Base-by-base conservation (phyloP, 208 protist genomes). In the Acanthamoeba royreba region DNA sequence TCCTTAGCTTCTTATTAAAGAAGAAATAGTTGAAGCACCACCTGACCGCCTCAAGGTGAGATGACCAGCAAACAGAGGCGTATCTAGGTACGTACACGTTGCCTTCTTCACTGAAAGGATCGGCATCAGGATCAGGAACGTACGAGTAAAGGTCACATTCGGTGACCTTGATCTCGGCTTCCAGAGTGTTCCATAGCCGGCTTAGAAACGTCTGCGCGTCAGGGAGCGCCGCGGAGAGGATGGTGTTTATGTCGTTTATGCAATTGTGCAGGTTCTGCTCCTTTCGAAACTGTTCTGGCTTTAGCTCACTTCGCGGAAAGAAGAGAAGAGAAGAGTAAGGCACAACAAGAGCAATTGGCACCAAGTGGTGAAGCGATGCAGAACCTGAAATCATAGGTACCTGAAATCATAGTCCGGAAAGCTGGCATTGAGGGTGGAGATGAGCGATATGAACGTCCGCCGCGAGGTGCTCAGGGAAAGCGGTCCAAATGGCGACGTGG, bases 21-120 rank as follows among this genome's bases (percentile, higher is more conserved):
- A 88, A 88, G 79, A 88, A 88, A 22, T 88, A 88, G 17, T 88
- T 88, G 79, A 88, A 88, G 79, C 79, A 88, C 79, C 79, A 88
- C 4, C 79, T 88, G 46, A 25, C 2, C 5, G 8, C 53, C 22
- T 2, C 11, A 61, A 3, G 53, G n/a, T n/a, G 31, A 35, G 66
- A 11, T 25, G 28, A 35, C 19, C 19, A 45, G 66, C 4, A 40
- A 28, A 79, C 22, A 8, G 49, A 19, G 13, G 19, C 49, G 49
- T 25, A 19, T 19, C 22, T 17, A 61, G 31, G 53, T n/a, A 55
- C 46, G 45, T 15, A 89, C 81, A 89, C 42, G 43, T 89, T 89
- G 15, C 81, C 81, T 63, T 89, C 81, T 35, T 89, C 81, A 35
- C 81, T 66, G 5, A 89, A 89, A 43, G 81, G 81, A 63, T 89